Base-by-base conservation (phyloP, 768 basidiomycete species). In the Boletus vinaceobasis region DNA sequence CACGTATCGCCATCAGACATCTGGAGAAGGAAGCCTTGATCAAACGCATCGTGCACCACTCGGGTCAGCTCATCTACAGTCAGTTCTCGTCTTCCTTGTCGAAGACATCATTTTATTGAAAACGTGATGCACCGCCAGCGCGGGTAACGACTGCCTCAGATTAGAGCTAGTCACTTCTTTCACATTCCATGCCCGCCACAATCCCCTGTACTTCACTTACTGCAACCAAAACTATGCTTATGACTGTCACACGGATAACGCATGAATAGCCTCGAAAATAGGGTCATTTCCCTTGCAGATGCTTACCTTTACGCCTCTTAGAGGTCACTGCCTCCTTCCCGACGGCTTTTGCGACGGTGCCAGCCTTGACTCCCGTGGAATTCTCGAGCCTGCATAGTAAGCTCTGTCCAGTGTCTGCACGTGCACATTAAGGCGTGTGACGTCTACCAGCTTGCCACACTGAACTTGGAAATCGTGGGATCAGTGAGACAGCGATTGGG, bases 21-120 rank as follows among this genome's bases (percentile, higher is more conserved):
- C 75, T 98, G 75, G 90, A 93, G 83, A 90, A 85, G 78, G 93
- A 98, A 66, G 91, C 90, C 56, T 77, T 83, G 71, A 98, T 99
- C 76, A 98, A 96, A 81, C 83, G 85, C 63, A 92, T 99, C 65
- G 91, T 98, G 60, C 97, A 98, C 79, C 93, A 96, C 81, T 88
- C 88, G 61, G 79, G 82, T 56, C 96, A 99, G 76, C 78, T 94
- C 71, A 85, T 99, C 68, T 98, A 98, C 89, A 98, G 93, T 93
- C 69, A 70, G 90, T 86, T 33, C 7, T 49, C 38, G 7, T 43
- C 52, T 39, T 52, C 21, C 13, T 33, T 14, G 13, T 39, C 9
- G n/a, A 13, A n/a, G 21, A 21, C 15, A 7, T 37, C 31, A 7
- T 33, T 32, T 53, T 33, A 47, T 38, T 61, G 52, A 57, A 36